Conservation (phyloP, 2,329 filamentous ascomycete species). For the Fusarium sp. region DNA sequence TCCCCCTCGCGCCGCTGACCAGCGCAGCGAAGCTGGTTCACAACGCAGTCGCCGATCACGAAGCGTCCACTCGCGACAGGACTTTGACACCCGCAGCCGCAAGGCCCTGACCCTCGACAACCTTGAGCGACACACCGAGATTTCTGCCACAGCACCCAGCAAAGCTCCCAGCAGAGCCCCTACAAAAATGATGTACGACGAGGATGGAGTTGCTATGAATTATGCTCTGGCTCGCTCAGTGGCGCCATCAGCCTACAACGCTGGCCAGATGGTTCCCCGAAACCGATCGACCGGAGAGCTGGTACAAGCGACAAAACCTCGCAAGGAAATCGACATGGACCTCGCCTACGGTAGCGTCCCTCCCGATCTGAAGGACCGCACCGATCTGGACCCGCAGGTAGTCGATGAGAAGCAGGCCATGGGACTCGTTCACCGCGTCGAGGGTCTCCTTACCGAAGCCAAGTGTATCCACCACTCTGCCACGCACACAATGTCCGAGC, state of each 20-base stretch:
- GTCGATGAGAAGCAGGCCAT: conserved; percentile 66
- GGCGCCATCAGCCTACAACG: conserved; percentile 41
- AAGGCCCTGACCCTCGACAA: conserved; percentile 64
- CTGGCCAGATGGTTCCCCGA: conserved; percentile 50
- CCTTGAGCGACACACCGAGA: conserved; percentile 65
- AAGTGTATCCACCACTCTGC: conserved; percentile 90
- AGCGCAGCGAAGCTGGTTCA: conserved; percentile 56
- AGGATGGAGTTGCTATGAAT: conserved; percentile 55
- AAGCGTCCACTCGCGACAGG: conserved; percentile 50
- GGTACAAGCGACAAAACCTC: conserved; percentile 36
- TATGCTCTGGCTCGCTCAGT: conserved; percentile 50
- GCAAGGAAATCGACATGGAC: conserved; percentile 83
- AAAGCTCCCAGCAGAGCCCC: conserved; percentile 58
- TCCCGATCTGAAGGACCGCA: conserved; percentile 68
- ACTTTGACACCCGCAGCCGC: conserved; percentile 47
- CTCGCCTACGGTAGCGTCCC: conserved; percentile 89
- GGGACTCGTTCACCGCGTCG: conserved; percentile 77
- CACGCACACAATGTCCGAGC: conserved; percentile 80
- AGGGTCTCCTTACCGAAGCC: conserved; percentile 83
- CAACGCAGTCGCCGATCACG: conserved; percentile 56
- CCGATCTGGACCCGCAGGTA: conserved; percentile 61
- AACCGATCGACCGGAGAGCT: conserved; percentile 56
- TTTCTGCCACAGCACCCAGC: conserved; percentile 62
- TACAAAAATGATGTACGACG: conserved; percentile 55
- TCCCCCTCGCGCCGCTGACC: conserved; percentile 51